Conservation (phyloP, 441 rosid species). For the Corymbia calophylla region DNA sequence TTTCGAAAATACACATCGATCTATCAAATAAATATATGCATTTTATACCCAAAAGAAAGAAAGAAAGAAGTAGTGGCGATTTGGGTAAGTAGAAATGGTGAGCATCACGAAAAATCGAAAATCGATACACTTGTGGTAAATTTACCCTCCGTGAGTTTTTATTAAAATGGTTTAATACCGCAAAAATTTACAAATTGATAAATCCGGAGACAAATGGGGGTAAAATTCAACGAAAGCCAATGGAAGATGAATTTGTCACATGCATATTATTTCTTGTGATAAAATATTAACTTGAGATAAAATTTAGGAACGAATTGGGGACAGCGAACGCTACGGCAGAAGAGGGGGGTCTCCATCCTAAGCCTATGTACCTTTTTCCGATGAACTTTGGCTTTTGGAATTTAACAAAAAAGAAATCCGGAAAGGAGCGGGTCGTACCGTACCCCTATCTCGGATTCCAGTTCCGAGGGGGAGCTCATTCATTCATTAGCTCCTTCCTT, state of each 20-base stretch:
- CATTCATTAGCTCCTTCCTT: not conserved
- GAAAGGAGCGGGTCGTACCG: not conserved
- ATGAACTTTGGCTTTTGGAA: not conserved
- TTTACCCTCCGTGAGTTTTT: rapidly evolving
- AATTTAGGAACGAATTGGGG: not conserved
- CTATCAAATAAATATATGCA: not conserved
- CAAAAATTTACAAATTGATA: too few species aligned
- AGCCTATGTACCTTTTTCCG: not conserved
- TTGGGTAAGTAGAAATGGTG: too few species aligned
- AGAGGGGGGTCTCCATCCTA: not conserved
- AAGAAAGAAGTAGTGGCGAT: not conserved
- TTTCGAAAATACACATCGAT: not conserved
- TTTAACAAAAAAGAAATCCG: not conserved
- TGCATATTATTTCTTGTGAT: rapidly evolving
- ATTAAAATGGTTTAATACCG: too few species aligned
- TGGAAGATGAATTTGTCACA: too few species aligned
- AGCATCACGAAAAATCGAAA: too few species aligned
- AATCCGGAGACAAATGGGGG: not conserved
- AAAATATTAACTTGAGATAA: too few species aligned
- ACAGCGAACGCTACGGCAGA: not conserved
- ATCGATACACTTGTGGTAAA: rapidly evolving
- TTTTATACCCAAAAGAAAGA: not conserved
- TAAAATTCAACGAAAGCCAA: not conserved
- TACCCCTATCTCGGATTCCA: not conserved
- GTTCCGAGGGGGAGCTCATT: not conserved